phyloP scores from a whole-genome alignment of 371 early-diverging fungal species.

The Choanephora cucurbitarum region DNA sequence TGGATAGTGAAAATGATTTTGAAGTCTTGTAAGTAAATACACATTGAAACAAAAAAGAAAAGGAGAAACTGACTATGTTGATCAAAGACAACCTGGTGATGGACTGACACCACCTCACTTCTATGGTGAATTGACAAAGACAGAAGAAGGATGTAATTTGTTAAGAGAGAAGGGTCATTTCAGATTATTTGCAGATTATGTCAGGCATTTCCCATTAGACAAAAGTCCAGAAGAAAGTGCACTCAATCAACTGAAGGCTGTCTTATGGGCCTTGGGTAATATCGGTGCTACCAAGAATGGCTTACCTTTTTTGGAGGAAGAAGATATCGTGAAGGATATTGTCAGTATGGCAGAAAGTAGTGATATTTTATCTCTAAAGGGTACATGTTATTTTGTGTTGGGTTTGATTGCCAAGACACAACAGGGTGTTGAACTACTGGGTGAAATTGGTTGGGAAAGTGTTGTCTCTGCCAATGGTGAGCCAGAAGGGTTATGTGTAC shows the following conservation, averaged over 20 bases:
- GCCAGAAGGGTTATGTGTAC: constrained; percentile 68
- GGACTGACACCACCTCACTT: constrained; percentile 75
- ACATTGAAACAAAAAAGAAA: too few relatives aligned
- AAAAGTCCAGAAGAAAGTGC: constrained; percentile 25
- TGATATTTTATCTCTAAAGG: constrained; percentile 73
- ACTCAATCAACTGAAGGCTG: constrained; percentile 71
- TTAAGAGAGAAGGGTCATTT: constrained; percentile 72
- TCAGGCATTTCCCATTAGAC: constrained; percentile 58
- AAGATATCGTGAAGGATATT: constrained; percentile 72
- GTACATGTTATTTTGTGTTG: constrained; percentile 80
- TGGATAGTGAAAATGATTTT: constrained; percentile 52
- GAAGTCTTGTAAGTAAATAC: constrained; percentile 43
- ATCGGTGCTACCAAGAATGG: constrained; percentile 77
- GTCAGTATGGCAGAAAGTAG: constrained; percentile 69
- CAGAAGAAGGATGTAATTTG: constrained; percentile 73
- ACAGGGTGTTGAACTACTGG: constrained; percentile 71
- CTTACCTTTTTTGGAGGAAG: constrained; percentile 69
- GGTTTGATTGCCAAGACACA: constrained; percentile 73
- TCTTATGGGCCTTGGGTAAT: constrained; percentile 82
- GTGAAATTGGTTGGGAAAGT: constrained; percentile 79
- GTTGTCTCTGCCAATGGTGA: constrained; percentile 58
- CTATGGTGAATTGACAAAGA: constrained; percentile 82
- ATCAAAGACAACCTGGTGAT: constrained; percentile 54
- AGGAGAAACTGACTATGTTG: too few relatives aligned
- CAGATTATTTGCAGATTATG: constrained; percentile 57